Conservation (phyloP, 768 basidiomycete genomes). For the Kwoniella heveanensis region DNA sequence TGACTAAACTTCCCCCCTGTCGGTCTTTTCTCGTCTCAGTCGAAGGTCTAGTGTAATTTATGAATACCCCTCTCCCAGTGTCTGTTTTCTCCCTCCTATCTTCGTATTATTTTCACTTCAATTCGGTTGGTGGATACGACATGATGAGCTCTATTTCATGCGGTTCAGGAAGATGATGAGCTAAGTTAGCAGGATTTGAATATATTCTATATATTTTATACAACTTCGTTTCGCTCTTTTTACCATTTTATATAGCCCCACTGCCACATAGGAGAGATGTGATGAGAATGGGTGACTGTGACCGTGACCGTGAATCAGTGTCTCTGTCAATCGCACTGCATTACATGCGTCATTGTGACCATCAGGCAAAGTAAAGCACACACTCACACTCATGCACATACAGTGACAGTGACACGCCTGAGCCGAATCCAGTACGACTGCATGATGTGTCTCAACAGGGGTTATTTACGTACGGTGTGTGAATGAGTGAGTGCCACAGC, state of each 20-base stretch:
- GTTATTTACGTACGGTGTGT: too few relatives aligned
- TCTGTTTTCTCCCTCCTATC: conserved; percentile 9
- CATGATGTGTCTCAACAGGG: too few relatives aligned
- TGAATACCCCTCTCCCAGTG: background rate
- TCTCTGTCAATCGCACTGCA: background rate
- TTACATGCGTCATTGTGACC: too few relatives aligned
- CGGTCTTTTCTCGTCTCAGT: conserved; percentile 2
- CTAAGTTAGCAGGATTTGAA: background rate
- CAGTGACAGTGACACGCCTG: too few relatives aligned
- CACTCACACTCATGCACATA: too few relatives aligned
- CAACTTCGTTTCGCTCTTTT: conserved; percentile 20
- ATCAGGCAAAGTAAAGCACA: too few relatives aligned
- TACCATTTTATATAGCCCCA: conserved; percentile 12
- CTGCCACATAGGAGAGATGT: conserved; percentile 1
- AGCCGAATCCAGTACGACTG: too few relatives aligned
- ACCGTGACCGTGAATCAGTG: background rate
- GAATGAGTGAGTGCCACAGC: background rate
- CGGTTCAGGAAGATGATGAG: background rate
- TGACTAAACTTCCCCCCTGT: conserved; percentile 4
- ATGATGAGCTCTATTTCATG: background rate
- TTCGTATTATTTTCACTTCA: background rate
- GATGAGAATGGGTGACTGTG: conserved; percentile 19
- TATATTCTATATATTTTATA: conserved; percentile 1
- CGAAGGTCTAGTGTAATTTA: background rate
- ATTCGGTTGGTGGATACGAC: too few relatives aligned